Evolutionary conservation across 139 green algal genomes (phyloP).

Genomic region (Mesotaenium endlicherianum): DNA sequence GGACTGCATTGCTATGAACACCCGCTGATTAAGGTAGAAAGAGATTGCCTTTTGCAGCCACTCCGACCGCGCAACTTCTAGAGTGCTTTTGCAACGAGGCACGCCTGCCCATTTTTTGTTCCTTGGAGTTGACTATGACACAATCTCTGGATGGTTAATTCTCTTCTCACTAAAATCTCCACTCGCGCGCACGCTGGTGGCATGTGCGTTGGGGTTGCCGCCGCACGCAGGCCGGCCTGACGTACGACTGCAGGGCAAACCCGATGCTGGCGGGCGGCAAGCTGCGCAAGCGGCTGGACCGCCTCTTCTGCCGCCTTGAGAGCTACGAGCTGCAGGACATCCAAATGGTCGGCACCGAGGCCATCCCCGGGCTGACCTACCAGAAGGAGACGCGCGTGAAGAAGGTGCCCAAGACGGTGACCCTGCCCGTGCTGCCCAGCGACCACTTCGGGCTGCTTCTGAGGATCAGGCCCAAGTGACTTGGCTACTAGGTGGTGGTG

Average conservation of each 20-base stretch:
- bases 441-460: constrained; percentile 56
- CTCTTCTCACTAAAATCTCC: too few relatives aligned
- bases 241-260: constrained; percentile 52
- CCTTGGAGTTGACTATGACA: too few relatives aligned
- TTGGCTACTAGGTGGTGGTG: too few relatives aligned
- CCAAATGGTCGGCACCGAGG: constrained; percentile 52
- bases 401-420: constrained; percentile 15
- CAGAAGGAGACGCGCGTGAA: constrained; percentile 38
- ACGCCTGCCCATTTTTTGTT: too few relatives aligned
- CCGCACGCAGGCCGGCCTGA: constrained; percentile 33
- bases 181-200: too few relatives aligned
- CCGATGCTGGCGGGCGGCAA: constrained; percentile 46
- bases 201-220: too few relatives aligned
- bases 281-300: constrained; percentile 49
- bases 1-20: too few relatives aligned
- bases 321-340: constrained; percentile 45
- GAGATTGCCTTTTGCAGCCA: too few relatives aligned
- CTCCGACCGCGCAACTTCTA: too few relatives aligned
- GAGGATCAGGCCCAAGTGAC: constrained; percentile 1
- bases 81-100: too few relatives aligned
- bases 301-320: constrained; percentile 34
- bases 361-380: constrained; percentile 51
- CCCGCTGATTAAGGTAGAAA: too few relatives aligned
- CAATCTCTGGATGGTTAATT: too few relatives aligned
- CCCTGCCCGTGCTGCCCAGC: constrained; percentile 53